Conservation (phyloP, 2,329 filamentous ascomycete genomes). For the Botrytis cinerea region DNA sequence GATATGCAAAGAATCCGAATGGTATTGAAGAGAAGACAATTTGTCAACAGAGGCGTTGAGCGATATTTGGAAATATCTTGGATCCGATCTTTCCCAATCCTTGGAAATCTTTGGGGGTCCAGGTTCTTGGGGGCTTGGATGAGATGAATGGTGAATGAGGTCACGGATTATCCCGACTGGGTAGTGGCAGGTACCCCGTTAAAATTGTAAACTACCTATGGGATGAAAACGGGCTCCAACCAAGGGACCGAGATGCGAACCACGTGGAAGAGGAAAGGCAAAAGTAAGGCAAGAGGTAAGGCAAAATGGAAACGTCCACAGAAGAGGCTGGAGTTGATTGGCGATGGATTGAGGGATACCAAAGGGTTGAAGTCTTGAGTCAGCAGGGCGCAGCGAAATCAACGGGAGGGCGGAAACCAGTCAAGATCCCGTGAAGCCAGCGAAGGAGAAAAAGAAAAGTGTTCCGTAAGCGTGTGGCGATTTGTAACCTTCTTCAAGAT, state of each 20-base stretch:
- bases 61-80: slow-evolving; percentile 14
- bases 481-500: slow-evolving; percentile 1
- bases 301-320: background rate
- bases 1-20: background rate
- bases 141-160: slow-evolving; percentile 12
- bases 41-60: background rate
- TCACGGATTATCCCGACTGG: slow-evolving; percentile 17
- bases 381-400: slow-evolving; percentile 18
- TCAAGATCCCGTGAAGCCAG: slow-evolving; percentile 13
- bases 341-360: background rate
- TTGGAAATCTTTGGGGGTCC: slow-evolving; percentile 4
- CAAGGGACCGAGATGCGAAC: slow-evolving; percentile 18
- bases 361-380: slow-evolving; percentile 17
- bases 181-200: background rate
- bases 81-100: slow-evolving; percentile 12
- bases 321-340: slow-evolving; percentile 5
- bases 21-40: background rate
- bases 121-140: background rate
- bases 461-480: slow-evolving; percentile 21
- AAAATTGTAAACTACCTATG: background rate
- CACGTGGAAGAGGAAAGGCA: background rate
- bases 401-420: background rate
- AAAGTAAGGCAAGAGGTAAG: background rate
- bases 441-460: background rate
- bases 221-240: slow-evolving; percentile 13